Evolutionary conservation across 352 stramenopile genomes (phyloP).

Genomic region (Pythium grandisporangium): DNA sequence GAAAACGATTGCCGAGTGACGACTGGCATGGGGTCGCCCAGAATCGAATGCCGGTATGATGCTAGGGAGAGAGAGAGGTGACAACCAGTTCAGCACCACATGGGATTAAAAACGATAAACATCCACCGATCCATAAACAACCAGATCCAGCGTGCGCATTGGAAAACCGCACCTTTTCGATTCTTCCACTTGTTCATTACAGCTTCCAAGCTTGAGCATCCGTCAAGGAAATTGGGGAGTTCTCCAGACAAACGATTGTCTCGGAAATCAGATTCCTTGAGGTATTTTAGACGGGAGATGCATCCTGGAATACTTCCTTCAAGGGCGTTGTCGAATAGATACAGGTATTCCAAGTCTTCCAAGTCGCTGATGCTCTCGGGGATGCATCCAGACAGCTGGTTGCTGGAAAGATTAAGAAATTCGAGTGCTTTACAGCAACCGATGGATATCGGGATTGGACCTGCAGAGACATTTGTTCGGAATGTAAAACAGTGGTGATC

Average conservation of each 20-base stretch:
- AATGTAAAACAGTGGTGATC: too few species aligned
- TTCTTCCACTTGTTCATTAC: conserved; percentile 84
- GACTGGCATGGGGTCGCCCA: conserved; percentile 57
- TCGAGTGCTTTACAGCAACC: conserved; percentile 66
- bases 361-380: conserved; percentile 61
- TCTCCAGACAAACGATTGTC: conserved; percentile 67
- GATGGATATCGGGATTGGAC: conserved; percentile 55
- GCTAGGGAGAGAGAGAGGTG: conserved; percentile 11
- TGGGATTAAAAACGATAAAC: too few species aligned
- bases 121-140: too few species aligned
- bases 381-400: conserved; percentile 62
- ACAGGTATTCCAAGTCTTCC: conserved; percentile 73
- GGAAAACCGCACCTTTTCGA: conserved; percentile 51
- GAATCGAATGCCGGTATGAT: conserved; percentile 59
- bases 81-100: background rate
- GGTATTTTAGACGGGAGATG: conserved; percentile 64
- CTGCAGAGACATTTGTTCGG: too few species aligned
- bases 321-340: conserved; percentile 80
- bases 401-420: conserved; percentile 83
- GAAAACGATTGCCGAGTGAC: too few species aligned
- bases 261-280: conserved; percentile 73
- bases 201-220: conserved; percentile 64
- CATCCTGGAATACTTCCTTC: conserved; percentile 57
- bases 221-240: conserved; percentile 76
- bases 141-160: too few species aligned